Conservation (phyloP, 163 green algal genomes). For the Chlamydomonas reinhardtii region DNA sequence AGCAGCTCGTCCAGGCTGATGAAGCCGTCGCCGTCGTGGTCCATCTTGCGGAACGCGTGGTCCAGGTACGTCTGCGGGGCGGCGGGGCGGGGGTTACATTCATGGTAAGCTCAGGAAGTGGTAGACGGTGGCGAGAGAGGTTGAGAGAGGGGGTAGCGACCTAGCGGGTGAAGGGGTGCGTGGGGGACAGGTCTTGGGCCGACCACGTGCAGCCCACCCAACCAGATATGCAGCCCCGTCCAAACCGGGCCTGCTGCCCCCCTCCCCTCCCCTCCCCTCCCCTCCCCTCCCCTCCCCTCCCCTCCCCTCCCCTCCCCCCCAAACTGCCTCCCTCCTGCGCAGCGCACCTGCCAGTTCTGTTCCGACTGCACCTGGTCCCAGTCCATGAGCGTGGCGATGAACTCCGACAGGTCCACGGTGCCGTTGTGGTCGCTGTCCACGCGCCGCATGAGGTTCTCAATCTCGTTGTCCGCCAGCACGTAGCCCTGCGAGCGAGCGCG, state of each 20-base stretch:
- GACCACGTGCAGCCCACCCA: too few relatives aligned
- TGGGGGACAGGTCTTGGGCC: too few relatives aligned
- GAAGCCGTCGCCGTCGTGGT: slow-evolving; percentile 73
- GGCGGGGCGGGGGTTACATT: background rate
- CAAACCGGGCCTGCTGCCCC: too few relatives aligned
- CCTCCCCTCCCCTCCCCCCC: background rate
- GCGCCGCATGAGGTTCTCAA: slow-evolving; percentile 66
- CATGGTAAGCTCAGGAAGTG: background rate
- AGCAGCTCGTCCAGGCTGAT: slow-evolving; percentile 74
- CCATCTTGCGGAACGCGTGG: slow-evolving; percentile 68
- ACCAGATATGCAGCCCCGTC: too few relatives aligned
- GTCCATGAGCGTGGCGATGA: slow-evolving; percentile 88
- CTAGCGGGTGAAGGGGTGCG: background rate
- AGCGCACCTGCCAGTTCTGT: slow-evolving; percentile 60
- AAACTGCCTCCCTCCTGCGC: background rate
- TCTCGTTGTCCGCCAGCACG: slow-evolving; percentile 64
- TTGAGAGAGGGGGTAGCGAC: background rate
- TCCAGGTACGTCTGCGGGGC: slow-evolving; percentile 52
- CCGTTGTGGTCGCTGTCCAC: slow-evolving; percentile 86
- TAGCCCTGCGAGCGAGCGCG: too few relatives aligned
- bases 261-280: too few relatives aligned
- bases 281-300: background rate
- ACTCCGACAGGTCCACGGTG: slow-evolving; percentile 81
- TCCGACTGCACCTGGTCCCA: slow-evolving; percentile 79
- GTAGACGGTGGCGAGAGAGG: background rate